Evolutionary conservation across 2,329 filamentous ascomycete genomes (phyloP), one percentile per base, ranked within the genome.

Genomic region (Trichoderma gracile): DNA sequence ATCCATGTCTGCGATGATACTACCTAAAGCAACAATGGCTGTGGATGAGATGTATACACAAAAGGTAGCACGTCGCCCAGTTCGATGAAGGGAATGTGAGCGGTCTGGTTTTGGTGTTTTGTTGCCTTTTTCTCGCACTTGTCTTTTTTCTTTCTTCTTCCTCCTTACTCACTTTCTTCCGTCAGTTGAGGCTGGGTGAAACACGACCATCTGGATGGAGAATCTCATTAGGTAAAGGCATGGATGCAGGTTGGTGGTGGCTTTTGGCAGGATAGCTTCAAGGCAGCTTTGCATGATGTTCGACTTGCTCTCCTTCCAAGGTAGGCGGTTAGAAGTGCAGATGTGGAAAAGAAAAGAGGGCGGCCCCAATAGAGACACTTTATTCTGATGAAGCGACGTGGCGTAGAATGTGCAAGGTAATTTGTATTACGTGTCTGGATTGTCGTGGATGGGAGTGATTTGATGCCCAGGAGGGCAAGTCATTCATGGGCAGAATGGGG

Each of bases 151-250:
- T 3, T 27, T 5, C 27, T 27, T 27, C 5, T 27, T 27, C 1
- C 8, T 27, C 8, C 27, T 27, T 7, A 5, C 8, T 27, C 27
- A 33, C 2, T 10, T 10, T 10, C 30, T 33, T 10, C 30, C 10
- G 30, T 10, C 8, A 9, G 47, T 30, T 42, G 46, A 50, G 57
- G 38, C 46, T 58, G 38, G 54, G 40, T 8, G n/a, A n/a, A n/a
- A n/a, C n/a, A n/a, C n/a, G n/a, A n/a, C n/a, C n/a, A n/a, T n/a
- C n/a, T 15, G 40, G 47, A 54, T 57, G 49, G 43, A 30, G 40
- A 65, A 60, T 65, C 7, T 55, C 49, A 65, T 65, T 65, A 65
- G 53, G 63, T 65, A 65, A 65, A 33, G 55, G n/a, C n/a, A n/a
- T 47, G 23, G 54, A 64, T 50, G 45, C 62, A 58, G 30, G 30